Conservation (phyloP, 2,329 filamentous ascomycete genomes). For the Blastomyces silverae region DNA sequence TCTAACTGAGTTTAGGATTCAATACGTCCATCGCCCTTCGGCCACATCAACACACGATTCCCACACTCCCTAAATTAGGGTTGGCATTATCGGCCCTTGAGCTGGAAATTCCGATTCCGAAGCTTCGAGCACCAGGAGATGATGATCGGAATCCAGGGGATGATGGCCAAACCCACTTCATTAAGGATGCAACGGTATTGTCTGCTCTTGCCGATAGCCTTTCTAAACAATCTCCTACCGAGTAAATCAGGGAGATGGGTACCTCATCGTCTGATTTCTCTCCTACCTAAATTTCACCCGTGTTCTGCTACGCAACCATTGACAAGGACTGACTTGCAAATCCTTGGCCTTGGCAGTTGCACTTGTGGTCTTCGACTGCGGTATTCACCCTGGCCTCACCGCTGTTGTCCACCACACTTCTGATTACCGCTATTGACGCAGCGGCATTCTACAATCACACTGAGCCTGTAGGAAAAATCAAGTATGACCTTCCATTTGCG, state of each 20-base stretch:
- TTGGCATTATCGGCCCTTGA: slow-evolving; percentile 64
- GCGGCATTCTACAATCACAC: slow-evolving; percentile 78
- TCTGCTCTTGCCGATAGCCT: slow-evolving; percentile 24
- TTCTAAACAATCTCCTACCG: slow-evolving; percentile 16
- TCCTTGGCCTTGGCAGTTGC: slow-evolving; percentile 46
- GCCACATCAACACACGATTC: slow-evolving; percentile 65
- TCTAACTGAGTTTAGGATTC: slow-evolving; percentile 45
- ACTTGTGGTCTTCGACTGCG: slow-evolving; percentile 78
- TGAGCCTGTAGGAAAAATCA: slow-evolving; percentile 68
- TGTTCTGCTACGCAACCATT: slow-evolving; percentile 7
- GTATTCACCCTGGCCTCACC: slow-evolving; percentile 79
- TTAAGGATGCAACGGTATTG: slow-evolving; percentile 65
- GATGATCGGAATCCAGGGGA: slow-evolving; percentile 36
- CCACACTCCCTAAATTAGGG: slow-evolving; percentile 64
- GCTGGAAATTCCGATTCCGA: slow-evolving; percentile 65
- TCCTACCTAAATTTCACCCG: background rate
- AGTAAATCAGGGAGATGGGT: background rate
- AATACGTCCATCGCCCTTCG: slow-evolving; percentile 74
- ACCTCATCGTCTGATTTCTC: slow-evolving; percentile 5
- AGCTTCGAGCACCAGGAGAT: slow-evolving; percentile 49
- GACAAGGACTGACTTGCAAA: slow-evolving; percentile 15
- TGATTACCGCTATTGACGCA: slow-evolving; percentile 72
- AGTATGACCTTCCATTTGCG: slow-evolving; percentile 66
- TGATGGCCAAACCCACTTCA: slow-evolving; percentile 58
- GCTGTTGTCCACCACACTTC: slow-evolving; percentile 63